Evolutionary conservation across 305 asterid genomes (phyloP).

Genomic region (Coffea humblotiana): DNA sequence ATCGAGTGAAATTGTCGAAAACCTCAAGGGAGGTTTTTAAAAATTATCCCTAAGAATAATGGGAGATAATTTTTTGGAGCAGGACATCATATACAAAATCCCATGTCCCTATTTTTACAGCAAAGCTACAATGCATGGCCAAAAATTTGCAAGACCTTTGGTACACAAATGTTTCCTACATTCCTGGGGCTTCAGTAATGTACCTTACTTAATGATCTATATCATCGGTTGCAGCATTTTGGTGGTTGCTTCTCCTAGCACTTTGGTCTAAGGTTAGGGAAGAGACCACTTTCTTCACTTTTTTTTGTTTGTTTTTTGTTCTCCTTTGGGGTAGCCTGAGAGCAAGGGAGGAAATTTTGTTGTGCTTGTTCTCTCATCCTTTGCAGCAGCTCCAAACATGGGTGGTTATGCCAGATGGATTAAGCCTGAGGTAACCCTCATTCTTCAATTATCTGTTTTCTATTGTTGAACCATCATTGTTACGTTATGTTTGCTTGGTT

Average conservation of each 20-base stretch:
- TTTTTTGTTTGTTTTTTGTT: neutral
- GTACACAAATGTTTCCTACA: slow-evolving; percentile 18
- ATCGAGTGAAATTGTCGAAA: no score
- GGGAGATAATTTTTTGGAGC: neutral
- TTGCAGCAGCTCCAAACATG: slow-evolving; percentile 33
- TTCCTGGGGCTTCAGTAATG: neutral
- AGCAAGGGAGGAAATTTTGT: slow-evolving; percentile 1
- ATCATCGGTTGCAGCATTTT: neutral
- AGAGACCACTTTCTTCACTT: slow-evolving; percentile 9
- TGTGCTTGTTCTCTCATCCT: slow-evolving; percentile 8
- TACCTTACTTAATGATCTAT: slow-evolving; percentile 7
- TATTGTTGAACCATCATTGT: neutral
- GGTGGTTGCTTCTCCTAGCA: slow-evolving; percentile 7
- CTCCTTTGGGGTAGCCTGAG: neutral
- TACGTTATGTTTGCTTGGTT: neutral
- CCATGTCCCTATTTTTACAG: slow-evolving; percentile 9
- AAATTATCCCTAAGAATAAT: no score
- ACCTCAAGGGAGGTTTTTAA: no score
- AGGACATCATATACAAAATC: neutral
- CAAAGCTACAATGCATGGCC: slow-evolving; percentile 13
- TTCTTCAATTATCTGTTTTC: neutral
- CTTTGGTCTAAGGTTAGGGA: slow-evolving; percentile 18
- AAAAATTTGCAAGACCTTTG: slow-evolving; percentile 14
- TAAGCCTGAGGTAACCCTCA: slow-evolving; percentile 36
- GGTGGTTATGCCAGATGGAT: slow-evolving; percentile 30